Base-by-base conservation (phyloP, 2,329 filamentous ascomycete genomes). In the Alternaria brassicae region DNA sequence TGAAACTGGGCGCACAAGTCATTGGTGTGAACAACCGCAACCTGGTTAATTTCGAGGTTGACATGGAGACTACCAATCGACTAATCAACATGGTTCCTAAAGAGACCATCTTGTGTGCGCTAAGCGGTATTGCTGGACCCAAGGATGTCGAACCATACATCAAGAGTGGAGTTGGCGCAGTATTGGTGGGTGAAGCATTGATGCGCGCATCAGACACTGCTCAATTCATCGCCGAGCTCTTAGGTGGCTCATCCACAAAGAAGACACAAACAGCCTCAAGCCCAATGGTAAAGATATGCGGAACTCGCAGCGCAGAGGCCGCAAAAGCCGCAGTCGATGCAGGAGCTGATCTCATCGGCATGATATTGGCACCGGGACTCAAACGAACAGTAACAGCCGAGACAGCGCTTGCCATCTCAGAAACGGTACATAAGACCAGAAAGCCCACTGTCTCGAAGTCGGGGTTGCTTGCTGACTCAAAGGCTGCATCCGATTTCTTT, bases 1-100 rank as follows among this genome's bases (percentile, higher is more conserved):
- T 97, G 44, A 86, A 91, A 56, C 84, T 99, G 21, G 95, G 94
- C 10, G 87, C 95, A 21, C 90, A 93, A 78, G 94, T 92, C 36
- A 96, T 99, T 71, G 95, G 95, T 25, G 95, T 99, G 69, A 99
- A 99, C 81, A 99, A 99, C 81, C 89, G 95, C 55, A 96, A 99
- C 73, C 84, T 99, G 12, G 94, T 94, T 68, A 98, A 90, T 72
- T 99, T 99, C 71, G 93, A 98, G 75, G 95, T 99, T 19, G 96
- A 99, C 76, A 86, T 99, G 63, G 89, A 91, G 61, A 99, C 94
- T 0, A 97, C 94, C 1, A 93, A 91, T 72, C 89, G 94, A 23
- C 81, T 99, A 48, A 91, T 96, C 79, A 89, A 89, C 71, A 89
- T 94, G 81, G 93, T 97, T 3, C 90, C 93, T 2, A 86, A 91